Percentiles rank a stretch among this genome's conserved stretches.
These are phyloP conservation scores for Gaultheria prostrata DNA, from an alignment of 148 eudicot species.

Conservation along the genomic window DNA sequence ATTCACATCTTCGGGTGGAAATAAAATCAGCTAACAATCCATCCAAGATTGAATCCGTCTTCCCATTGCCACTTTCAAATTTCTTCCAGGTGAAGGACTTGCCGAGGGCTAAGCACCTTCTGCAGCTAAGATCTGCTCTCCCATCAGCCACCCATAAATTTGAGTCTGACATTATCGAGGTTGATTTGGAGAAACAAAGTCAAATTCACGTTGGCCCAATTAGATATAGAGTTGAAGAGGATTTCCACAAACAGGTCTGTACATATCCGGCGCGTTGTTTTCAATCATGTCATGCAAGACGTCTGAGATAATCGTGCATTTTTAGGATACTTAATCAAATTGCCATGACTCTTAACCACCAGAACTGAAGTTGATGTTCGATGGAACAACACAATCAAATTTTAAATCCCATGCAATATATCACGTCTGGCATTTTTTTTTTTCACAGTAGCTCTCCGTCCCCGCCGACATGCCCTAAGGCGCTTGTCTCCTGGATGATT, in stretches of 20 bases:
- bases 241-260: conserved; percentile 75
- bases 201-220: conserved; percentile 81
- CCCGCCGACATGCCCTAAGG: background rate
- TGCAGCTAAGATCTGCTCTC: conserved; percentile 69
- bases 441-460: background rate
- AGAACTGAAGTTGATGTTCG: background rate
- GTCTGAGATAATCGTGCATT: background rate
- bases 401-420: background rate
- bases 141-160: conserved; percentile 64
- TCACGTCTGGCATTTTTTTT: background rate
- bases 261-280: background rate
- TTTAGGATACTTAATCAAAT: background rate
- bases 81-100: conserved; percentile 92
- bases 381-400: background rate
- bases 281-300: background rate
- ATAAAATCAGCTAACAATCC: conserved; percentile 74
- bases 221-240: conserved; percentile 59
- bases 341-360: background rate
- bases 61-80: conserved; percentile 83
- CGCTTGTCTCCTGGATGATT: background rate
- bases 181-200: conserved; percentile 65
- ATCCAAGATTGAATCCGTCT: conserved; percentile 63
- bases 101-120: conserved; percentile 76
- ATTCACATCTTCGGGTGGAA: conserved; percentile 80
- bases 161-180: conserved; percentile 78